Percentiles rank a stretch among this genome's conserved stretches.
phyloP scores from a whole-genome alignment of 345 rosid species.

The Euphorbia peplus region DNA sequence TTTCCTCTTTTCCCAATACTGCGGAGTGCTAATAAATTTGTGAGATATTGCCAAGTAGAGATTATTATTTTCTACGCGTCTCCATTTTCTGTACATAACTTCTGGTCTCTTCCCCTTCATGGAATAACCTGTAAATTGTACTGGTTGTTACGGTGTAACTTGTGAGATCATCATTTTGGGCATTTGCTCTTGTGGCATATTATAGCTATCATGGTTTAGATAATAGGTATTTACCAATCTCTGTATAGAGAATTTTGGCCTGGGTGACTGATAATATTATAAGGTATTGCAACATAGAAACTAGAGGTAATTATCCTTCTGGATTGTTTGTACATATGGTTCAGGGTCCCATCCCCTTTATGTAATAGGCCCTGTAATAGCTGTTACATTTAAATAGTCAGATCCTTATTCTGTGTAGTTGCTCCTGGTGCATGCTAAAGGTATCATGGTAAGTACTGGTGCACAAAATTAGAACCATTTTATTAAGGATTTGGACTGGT shows the following conservation, averaged over 20 bases:
- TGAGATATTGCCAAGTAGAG: not conserved
- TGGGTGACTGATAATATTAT: not conserved
- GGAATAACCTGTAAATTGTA: no score
- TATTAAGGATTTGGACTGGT: not conserved
- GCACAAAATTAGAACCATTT: not conserved
- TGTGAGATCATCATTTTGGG: not conserved
- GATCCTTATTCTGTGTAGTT: slow-evolving; percentile 1
- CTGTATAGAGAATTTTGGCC: not conserved
- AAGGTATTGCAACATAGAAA: no score
- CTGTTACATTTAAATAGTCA: slow-evolving; percentile 6
- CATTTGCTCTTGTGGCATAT: slow-evolving; percentile 4
- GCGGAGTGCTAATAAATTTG: not conserved
- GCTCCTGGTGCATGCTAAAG: not conserved
- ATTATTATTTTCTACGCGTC: not conserved
- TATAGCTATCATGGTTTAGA: not conserved
- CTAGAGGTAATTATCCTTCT: not conserved
- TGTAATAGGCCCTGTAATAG: not conserved
- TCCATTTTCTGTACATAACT: not conserved
- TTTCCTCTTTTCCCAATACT: not conserved
- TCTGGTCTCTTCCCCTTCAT: not conserved
- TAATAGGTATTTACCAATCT: not conserved
- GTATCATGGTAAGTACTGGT: not conserved
- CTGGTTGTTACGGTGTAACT: slow-evolving; percentile 3
- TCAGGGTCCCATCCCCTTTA: not conserved
- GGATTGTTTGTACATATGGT: not conserved